Evolutionary conservation across 805 yeast genomes (phyloP).

Genomic region (Lipomyces oligophaga): DNA sequence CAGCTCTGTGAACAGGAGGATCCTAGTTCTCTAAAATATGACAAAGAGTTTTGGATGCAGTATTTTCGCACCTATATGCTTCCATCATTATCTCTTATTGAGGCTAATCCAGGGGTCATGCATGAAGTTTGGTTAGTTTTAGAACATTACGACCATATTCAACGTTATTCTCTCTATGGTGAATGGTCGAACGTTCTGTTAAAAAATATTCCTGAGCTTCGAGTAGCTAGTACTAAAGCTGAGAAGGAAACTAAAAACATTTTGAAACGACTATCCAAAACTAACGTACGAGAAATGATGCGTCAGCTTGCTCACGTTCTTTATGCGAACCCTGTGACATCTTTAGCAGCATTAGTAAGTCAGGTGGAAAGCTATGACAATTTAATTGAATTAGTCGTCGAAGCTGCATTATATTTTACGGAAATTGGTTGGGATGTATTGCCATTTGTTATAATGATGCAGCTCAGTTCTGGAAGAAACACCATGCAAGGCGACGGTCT

Average conservation of each 20-base stretch:
- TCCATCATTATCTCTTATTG: slow-evolving; percentile 55
- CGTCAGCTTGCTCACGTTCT: slow-evolving; percentile 67
- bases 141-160: slow-evolving; percentile 52
- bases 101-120: slow-evolving; percentile 55
- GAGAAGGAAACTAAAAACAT: slow-evolving; percentile 76
- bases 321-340: slow-evolving; percentile 73
- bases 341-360: slow-evolving; percentile 63
- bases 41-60: slow-evolving; percentile 49
- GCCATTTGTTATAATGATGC: slow-evolving; percentile 64
- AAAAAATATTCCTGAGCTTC: slow-evolving; percentile 54
- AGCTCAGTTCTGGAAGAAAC: slow-evolving; percentile 65
- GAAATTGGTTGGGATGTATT: slow-evolving; percentile 81
- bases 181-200: slow-evolving; percentile 60
- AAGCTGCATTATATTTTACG: slow-evolving; percentile 71
- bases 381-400: slow-evolving; percentile 70
- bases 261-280: slow-evolving; percentile 76
- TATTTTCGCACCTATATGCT: slow-evolving; percentile 63
- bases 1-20: slow-evolving; percentile 2
- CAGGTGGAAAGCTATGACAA: slow-evolving; percentile 93
- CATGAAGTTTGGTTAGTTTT: slow-evolving; percentile 59
- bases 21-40: slow-evolving; percentile 16
- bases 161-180: slow-evolving; percentile 74
- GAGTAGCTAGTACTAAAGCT: slow-evolving; percentile 58
- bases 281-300: slow-evolving; percentile 69
- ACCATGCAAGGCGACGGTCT: slow-evolving; percentile 74